Percentiles rank a stretch among this genome's conserved stretches.
phyloP scores from a whole-genome alignment of 257 asterid genomes.

The Oldenlandia corymbosa region DNA sequence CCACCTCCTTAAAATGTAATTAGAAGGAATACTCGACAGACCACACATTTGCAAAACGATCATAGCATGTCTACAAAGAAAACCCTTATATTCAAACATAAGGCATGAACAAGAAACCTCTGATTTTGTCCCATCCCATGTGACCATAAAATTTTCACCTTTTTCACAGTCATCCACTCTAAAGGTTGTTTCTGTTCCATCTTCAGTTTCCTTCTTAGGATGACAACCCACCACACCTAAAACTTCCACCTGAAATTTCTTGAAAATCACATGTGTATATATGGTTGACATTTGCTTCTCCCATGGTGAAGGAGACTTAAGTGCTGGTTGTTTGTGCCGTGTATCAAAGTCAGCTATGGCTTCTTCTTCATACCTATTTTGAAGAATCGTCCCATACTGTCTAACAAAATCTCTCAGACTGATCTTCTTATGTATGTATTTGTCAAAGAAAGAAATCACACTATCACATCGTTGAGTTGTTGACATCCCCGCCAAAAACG shows the following conservation, averaged over 20 bases:
- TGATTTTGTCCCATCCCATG: constrained; percentile 59
- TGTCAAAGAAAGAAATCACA: constrained; percentile 69
- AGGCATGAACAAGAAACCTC: constrained; percentile 95
- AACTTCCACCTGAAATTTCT: constrained; percentile 87
- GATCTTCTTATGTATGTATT: constrained; percentile 76
- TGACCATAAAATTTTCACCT: constrained; percentile 63
- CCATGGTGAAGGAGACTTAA: constrained; percentile 98
- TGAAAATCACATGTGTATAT: constrained; percentile 81
- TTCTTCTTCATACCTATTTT: constrained; percentile 83
- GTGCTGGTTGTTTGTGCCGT: constrained; percentile 95
- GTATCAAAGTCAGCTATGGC: constrained; percentile 93
- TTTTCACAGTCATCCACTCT: constrained; percentile 91
- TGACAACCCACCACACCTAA: constrained; percentile 98
- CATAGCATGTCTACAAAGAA: constrained; percentile 93
- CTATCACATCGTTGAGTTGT: constrained; percentile 77
- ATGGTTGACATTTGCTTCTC: constrained; percentile 93
- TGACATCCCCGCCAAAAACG: constrained; percentile 81
- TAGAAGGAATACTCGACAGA: constrained; percentile 75
- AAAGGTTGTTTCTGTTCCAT: constrained; percentile 44
- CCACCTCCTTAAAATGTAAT: constrained; percentile 88
- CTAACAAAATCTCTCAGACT: constrained; percentile 80
- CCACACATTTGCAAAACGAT: constrained; percentile 95
- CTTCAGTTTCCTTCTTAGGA: constrained; percentile 72
- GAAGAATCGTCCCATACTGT: constrained; percentile 76
- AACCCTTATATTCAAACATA: constrained; percentile 85